These are phyloP conservation scores for Dothiorella sarmentorum DNA, from an alignment of 2,329 filamentous ascomycete species.

Conservation along the genomic window DNA sequence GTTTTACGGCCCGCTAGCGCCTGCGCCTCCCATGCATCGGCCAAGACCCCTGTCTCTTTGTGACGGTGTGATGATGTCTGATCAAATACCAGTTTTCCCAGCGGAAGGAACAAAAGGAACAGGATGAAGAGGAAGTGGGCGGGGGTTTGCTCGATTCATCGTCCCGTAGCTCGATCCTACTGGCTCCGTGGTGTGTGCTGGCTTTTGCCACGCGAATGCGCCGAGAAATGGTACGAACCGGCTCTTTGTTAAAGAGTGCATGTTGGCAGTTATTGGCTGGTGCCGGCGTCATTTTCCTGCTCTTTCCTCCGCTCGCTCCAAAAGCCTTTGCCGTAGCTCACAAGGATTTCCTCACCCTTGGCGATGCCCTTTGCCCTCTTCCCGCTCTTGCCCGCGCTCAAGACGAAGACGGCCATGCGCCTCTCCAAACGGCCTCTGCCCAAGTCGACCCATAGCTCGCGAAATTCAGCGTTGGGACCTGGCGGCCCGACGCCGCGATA, in stretches of 20 bases:
- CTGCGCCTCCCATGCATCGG: not conserved
- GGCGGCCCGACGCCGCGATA: slow-evolving; percentile 46
- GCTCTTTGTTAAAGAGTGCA: too few relatives aligned
- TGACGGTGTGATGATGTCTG: not conserved
- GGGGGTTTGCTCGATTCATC: too few relatives aligned
- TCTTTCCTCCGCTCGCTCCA: slow-evolving; percentile 40
- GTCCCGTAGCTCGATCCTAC: too few relatives aligned
- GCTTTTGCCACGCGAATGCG: too few relatives aligned
- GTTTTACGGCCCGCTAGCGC: not conserved
- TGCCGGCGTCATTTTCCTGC: slow-evolving; percentile 20
- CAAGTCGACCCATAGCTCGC: slow-evolving; percentile 36
- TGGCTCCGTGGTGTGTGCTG: too few relatives aligned
- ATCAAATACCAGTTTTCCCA: too few relatives aligned
- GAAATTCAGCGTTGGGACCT: slow-evolving; percentile 43
- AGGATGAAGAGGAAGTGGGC: too few relatives aligned
- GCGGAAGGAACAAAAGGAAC: too few relatives aligned
- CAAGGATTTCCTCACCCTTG: slow-evolving; percentile 49
- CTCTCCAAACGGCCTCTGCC: slow-evolving; percentile 41
- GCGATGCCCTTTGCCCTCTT: slow-evolving; percentile 46
- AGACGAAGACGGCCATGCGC: slow-evolving; percentile 50
- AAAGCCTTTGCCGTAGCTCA: slow-evolving; percentile 54
- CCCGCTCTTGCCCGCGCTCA: slow-evolving; percentile 48
- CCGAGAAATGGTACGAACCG: too few relatives aligned
- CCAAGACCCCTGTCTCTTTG: not conserved
- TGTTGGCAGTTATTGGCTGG: not conserved